Evolutionary conservation across 306 rosid species (phyloP), one percentile per base, ranked within the genome.

Genomic region (Dryas drummondii): DNA sequence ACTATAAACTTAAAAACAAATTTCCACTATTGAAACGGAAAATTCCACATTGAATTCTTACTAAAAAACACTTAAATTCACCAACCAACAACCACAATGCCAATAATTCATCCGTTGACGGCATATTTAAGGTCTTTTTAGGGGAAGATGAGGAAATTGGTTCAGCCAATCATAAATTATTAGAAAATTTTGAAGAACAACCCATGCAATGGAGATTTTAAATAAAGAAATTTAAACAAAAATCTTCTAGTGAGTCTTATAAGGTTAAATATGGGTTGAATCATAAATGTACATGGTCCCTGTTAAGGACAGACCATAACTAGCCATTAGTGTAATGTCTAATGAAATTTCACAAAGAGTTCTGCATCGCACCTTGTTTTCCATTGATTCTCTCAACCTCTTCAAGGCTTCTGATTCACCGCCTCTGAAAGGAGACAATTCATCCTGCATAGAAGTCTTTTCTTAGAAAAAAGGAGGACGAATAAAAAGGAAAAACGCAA

Each of bases 331-430:
- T 16, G 74, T 44, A 68, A 15, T 50, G 26, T 47, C 27, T 27
- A 16, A 68, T 50, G 14, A 69, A 32, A 3, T 1, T 51, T 42
- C 74, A 53, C 10, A 11, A 16, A 78, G 44, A 67, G 45, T 15
- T 32, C 57, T 19, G 27, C 16, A 54, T 57, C 49, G 47, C 70
- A 94, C 98, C 97, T 88, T 87, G 78, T 87, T 76, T 69, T 80
- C 74, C 72, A 90, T 82, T 71, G 89, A 83, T 76, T 90, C 88
- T 72, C 78, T 82, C 76, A 94, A 82, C 82, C 93, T 88, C 87
- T 79, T 86, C 83, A 94, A 79, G 27, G 94, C 97, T 88, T 91
- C 96, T 16, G 97, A 87, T 77, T 94, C 98, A 79, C 98, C 98
- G 4, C 98, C 98, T 88, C 72, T 90, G 62, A 94, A 91, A 79